Evolutionary conservation across 805 yeast species (phyloP), one percentile per base, ranked within the genome.

Genomic region (Teunomyces atbi): DNA sequence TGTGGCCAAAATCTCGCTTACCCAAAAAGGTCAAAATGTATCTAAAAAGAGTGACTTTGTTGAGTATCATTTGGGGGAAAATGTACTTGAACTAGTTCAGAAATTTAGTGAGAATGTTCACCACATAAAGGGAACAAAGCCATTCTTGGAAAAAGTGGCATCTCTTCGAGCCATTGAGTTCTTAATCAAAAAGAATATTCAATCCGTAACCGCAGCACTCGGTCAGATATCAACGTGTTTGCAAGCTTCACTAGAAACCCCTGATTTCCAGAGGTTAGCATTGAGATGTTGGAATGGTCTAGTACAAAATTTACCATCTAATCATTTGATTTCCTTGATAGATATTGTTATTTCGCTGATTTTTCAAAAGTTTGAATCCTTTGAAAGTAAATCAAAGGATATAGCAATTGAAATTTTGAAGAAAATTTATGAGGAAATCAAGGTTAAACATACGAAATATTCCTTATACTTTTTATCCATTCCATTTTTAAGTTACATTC

Each of bases 191-290:
- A 68, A 74, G 20, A 72, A 82, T 12, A 78, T 86, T 26, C 77
- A 81, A 4, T 78, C 86, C 1, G 67, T 69, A 0, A 57, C 71
- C 2, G 62, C 71, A 32, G 88, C 89, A 0, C 64, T 86, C 29
- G 95, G 96, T 0, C 98, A 91, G 60, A 79, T 92, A 4, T 84
- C 89, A 48, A 86, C 96, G 1, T 86, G 96, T 55, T 67, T 92
- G 10, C 96, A 89, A 59, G 82, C 90, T 1, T 84, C 92, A 0
- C 64, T 91, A 18, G 90, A 84, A 33, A 77, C 76, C 15, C 66
- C 75, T 0, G 81, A 80, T 19, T 73, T 90, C 11, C 84, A 84
- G 48, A 68, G 68, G 12, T 76, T 77, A 33, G 80, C 92, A 0
- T 66, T 94, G 35, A 69, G 74, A 40, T 85, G 94, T 45, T 84